These are phyloP conservation scores for Penicillium maclennaniae DNA, from an alignment of 495 filamentous ascomycete genomes.

Conservation along the genomic window DNA sequence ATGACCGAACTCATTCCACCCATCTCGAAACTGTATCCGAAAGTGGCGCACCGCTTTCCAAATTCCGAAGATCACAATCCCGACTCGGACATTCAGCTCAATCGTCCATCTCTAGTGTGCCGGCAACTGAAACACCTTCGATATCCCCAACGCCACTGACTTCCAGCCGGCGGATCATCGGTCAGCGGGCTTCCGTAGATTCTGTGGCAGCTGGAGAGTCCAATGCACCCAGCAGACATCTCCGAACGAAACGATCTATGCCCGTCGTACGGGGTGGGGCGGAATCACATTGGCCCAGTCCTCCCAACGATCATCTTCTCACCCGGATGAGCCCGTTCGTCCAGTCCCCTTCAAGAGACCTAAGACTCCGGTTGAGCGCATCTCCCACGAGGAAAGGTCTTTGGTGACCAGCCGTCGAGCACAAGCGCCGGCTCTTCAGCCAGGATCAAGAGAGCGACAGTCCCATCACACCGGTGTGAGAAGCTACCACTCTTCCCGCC, in stretches of 20 bases:
- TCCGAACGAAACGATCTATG: constrained; percentile 84
- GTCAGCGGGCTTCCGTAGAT: constrained; percentile 52
- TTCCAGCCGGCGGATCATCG: constrained; percentile 56
- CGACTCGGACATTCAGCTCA: constrained; percentile 64
- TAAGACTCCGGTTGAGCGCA: constrained; percentile 69
- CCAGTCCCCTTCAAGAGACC: constrained; percentile 49
- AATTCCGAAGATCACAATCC: constrained; percentile 57
- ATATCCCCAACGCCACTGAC: constrained; percentile 52
- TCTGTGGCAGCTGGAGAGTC: constrained; percentile 49
- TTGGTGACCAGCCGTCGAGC: constrained; percentile 54
- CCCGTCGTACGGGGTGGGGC: constrained; percentile 63
- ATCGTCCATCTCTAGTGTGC: constrained; percentile 62
- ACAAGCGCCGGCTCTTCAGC: constrained; percentile 75
- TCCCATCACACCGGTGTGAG: constrained; percentile 79
- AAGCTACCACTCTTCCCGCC: constrained; percentile 62
- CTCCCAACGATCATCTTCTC: constrained; percentile 37
- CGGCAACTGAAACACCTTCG: constrained; percentile 48
- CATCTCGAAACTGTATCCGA: constrained; percentile 88
- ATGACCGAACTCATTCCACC: constrained; percentile 65
- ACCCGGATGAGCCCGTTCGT: constrained; percentile 39
- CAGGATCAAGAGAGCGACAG: constrained; percentile 66
- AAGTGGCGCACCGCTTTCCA: constrained; percentile 67
- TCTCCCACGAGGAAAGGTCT: constrained; percentile 40
- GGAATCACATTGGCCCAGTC: constrained; percentile 32
- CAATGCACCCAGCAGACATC: constrained; percentile 67